Base-by-base conservation (phyloP, 1,284 basidiomycete genomes). In the Ceratobasidium sp. region DNA sequence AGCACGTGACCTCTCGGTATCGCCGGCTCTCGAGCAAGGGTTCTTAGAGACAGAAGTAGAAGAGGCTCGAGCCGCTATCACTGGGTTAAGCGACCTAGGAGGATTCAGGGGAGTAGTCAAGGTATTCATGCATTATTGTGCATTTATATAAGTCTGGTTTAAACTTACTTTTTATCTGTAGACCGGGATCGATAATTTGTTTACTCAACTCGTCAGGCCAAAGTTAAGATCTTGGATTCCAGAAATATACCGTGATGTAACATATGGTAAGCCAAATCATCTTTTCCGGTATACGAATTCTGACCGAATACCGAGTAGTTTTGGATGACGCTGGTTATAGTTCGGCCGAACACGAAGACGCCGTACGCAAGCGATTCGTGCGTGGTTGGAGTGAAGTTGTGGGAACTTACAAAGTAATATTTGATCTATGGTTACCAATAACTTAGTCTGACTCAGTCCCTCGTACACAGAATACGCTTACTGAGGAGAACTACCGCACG, bases 101-200 rank as follows among this genome's bases (percentile, higher is more conserved):
- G 69, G 69, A 23, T 73, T 73, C 39, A 73, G 56, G 31, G 33
- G 47, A 31, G 69, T 73, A 15, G 69, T 73, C 54, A 73, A 73
- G 69, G 69, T 73, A 15, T n/a, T n/a, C n/a, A n/a, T 31, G 45
- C 23, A 78, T 65, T 68, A 78, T 60, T 58, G 78, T 65, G 80
- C 74, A 47, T 73, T 42, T 78, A 79, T 28, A 53, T 68, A 0
- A 77, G 80, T 2, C 78, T 69, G 2, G 81, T 13, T 58, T 15
- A 31, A 49, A 53, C 28, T 76, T 45, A 79, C 31, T 67, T 39
- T 64, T 31, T 66, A 35, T 28, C 78, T 1, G 8, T 82, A 97
- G 91, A 87, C 89, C 11, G 95, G 97, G 45, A 87, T 98, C 53
- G 97, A 99, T 80, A 95, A 97, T 81, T 86, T 99, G 28, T 99